A percentile compares a stretch with the other conserved stretches of the same genome.
phyloP scores from a whole-genome alignment of 148 eudicot species.

The Persicaria tinctoria region DNA sequence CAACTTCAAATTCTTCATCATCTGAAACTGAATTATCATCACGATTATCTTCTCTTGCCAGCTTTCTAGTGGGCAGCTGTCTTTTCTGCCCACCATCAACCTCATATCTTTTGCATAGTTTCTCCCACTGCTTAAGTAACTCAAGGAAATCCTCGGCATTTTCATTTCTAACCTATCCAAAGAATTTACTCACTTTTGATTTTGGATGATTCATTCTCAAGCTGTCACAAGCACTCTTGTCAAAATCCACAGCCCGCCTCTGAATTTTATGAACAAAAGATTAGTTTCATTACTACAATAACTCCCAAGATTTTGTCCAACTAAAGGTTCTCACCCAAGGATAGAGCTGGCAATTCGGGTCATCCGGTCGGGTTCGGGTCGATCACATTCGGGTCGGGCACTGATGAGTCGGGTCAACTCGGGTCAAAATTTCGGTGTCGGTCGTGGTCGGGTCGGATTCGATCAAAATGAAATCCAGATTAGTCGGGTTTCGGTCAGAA shows the following conservation, averaged over 20 bases:
- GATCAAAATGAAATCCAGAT: too few relatives aligned
- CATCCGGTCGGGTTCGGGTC: too few relatives aligned
- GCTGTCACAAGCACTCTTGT: constrained; percentile 74
- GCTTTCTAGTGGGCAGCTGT: constrained; percentile 25
- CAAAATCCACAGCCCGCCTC: constrained; percentile 86
- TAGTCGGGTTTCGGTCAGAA: too few relatives aligned
- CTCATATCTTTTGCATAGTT: constrained; percentile 56
- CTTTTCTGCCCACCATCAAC: constrained; percentile 29
- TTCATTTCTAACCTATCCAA: constrained; percentile 68
- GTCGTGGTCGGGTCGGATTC: too few relatives aligned
- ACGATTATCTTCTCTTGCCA: constrained; percentile 17
- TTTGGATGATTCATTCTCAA: constrained; percentile 85
- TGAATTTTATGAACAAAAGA: constrained; percentile 15
- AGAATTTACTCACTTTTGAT: constrained; percentile 47
- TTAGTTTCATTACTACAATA: background rate
- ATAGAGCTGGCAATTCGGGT: too few relatives aligned
- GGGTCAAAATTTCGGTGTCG: too few relatives aligned
- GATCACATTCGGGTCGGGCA: too few relatives aligned
- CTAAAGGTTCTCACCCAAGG: background rate
- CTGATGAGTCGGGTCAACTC: too few relatives aligned
- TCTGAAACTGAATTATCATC: constrained; percentile 17
- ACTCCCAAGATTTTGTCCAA: constrained; percentile 3
- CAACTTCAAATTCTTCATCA: constrained; percentile 60
- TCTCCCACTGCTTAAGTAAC: constrained; percentile 80
- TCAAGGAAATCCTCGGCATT: constrained; percentile 74